These are phyloP conservation scores for Collybia mongolica DNA, from an alignment of 768 basidiomycete species.

Conservation along the genomic window DNA sequence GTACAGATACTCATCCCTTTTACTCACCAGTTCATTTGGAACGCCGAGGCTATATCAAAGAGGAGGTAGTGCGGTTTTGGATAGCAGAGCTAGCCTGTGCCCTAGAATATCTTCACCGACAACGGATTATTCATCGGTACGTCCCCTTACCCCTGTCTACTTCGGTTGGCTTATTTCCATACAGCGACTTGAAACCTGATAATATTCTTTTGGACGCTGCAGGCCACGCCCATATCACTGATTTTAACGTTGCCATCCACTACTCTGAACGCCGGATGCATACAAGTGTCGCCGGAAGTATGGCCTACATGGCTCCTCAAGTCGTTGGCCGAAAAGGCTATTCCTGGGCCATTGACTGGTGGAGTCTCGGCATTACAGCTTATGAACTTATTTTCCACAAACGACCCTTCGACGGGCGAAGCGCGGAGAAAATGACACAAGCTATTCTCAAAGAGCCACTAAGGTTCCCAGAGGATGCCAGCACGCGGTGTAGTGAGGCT, in stretches of 20 bases:
- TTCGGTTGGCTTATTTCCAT: slow-evolving; percentile 1
- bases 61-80: slow-evolving; percentile 83
- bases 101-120: slow-evolving; percentile 85
- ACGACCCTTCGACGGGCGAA: slow-evolving; percentile 90
- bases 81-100: slow-evolving; percentile 84
- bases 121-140: slow-evolving; percentile 93
- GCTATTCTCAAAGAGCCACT: slow-evolving; percentile 82
- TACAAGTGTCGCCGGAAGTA: slow-evolving; percentile 93
- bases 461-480: slow-evolving; percentile 70
- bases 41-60: slow-evolving; percentile 60
- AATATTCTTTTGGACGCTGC: slow-evolving; percentile 92
- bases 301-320: slow-evolving; percentile 99
- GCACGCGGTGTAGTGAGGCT: slow-evolving; percentile 58
- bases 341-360: slow-evolving; percentile 92
- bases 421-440: slow-evolving; percentile 83
- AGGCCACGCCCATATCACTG: slow-evolving; percentile 96
- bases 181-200: slow-evolving; percentile 94
- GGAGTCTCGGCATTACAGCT: slow-evolving; percentile 89
- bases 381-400: slow-evolving; percentile 85
- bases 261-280: slow-evolving; percentile 88
- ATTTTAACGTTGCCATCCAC: slow-evolving; percentile 99
- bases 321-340: slow-evolving; percentile 92
- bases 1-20: slow-evolving; percentile 1
- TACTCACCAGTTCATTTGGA: slow-evolving; percentile 75
- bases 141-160: slow-evolving; percentile 18